A percentile compares a stretch with the other conserved stretches of the same genome.
Evolutionary conservation across 768 basidiomycete genomes (phyloP).

Genomic region (Boletales sp.): DNA sequence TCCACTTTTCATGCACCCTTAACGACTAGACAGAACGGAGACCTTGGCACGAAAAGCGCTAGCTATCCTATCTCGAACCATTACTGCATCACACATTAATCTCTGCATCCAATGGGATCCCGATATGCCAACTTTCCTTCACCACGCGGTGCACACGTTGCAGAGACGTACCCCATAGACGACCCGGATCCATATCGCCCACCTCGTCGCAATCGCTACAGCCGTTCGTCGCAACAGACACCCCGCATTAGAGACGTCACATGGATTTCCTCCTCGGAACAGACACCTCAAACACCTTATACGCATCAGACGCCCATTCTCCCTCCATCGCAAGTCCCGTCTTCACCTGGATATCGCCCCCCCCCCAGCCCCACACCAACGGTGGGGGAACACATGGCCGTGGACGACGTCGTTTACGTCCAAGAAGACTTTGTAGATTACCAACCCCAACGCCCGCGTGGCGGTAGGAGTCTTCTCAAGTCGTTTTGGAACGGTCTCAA

Average conservation of each 20-base stretch:
- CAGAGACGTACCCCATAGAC: slow-evolving; percentile 9
- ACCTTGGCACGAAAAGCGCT: too few species aligned
- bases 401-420: slow-evolving; percentile 17
- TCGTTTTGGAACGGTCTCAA: slow-evolving; percentile 34
- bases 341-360: slow-evolving; percentile 12
- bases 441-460: slow-evolving; percentile 5
- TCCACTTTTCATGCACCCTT: too few species aligned
- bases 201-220: slow-evolving; percentile 20
- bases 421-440: slow-evolving; percentile 2
- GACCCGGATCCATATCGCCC: slow-evolving; percentile 10
- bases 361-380: slow-evolving; percentile 23
- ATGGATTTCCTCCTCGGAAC: slow-evolving; percentile 22
- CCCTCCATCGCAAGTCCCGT: slow-evolving; percentile 1
- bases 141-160: slow-evolving; percentile 21
- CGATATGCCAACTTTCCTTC: slow-evolving; percentile 17
- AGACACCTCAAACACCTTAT: slow-evolving; percentile 8
- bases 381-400: slow-evolving; percentile 28
- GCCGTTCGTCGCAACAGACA: slow-evolving; percentile 14
- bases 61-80: too few species aligned
- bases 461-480: slow-evolving; percentile 19
- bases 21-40: too few species aligned
- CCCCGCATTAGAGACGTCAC: slow-evolving; percentile 21
- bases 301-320: slow-evolving; percentile 3
- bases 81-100: too few species aligned
- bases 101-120: slow-evolving; percentile 22